phyloP scores from a whole-genome alignment of 2,329 filamentous ascomycete genomes.

The Leptosphaerulina australis region DNA sequence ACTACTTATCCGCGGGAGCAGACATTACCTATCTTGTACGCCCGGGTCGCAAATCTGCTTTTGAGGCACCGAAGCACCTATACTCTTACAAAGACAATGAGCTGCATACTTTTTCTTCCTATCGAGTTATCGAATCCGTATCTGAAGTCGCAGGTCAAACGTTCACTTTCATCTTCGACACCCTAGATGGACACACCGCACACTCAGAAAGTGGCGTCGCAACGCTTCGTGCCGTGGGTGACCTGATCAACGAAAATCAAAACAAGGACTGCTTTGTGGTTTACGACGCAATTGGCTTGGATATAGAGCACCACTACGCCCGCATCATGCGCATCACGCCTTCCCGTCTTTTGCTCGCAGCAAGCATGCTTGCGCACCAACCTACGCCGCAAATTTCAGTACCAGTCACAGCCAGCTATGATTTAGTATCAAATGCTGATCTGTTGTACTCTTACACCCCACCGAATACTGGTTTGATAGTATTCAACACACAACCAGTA shows the following conservation, averaged over 20 bases:
- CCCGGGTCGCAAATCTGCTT: slow-evolving; percentile 27
- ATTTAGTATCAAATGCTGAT: slow-evolving; percentile 19
- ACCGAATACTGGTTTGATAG: slow-evolving; percentile 8
- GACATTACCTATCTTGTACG: slow-evolving; percentile 34
- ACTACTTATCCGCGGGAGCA: slow-evolving; percentile 24
- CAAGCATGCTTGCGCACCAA: slow-evolving; percentile 31
- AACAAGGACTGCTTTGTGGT: slow-evolving; percentile 18
- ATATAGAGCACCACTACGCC: slow-evolving; percentile 27
- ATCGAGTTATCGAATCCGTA: slow-evolving; percentile 27
- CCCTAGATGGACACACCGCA: slow-evolving; percentile 28
- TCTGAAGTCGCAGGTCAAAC: slow-evolving; percentile 21
- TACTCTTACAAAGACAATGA: slow-evolving; percentile 29
- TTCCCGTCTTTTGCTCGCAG: slow-evolving; percentile 13
- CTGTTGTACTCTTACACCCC: slow-evolving; percentile 14
- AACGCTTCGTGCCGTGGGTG: slow-evolving; percentile 21
- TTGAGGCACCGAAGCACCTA: slow-evolving; percentile 24
- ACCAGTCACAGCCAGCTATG: slow-evolving; percentile 12
- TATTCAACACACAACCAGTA: slow-evolving; percentile 18
- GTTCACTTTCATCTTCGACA: slow-evolving; percentile 29
- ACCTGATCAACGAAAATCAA: slow-evolving; percentile 19
- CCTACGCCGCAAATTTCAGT: slow-evolving; percentile 22
- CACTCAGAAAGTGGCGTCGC: slow-evolving; percentile 25
- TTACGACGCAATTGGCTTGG: slow-evolving; percentile 25
- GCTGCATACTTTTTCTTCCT: slow-evolving; percentile 22
- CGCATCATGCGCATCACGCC: slow-evolving; percentile 14